phyloP scores from a whole-genome alignment of 2,329 filamentous ascomycete species.

The Thelonectria rubi region DNA sequence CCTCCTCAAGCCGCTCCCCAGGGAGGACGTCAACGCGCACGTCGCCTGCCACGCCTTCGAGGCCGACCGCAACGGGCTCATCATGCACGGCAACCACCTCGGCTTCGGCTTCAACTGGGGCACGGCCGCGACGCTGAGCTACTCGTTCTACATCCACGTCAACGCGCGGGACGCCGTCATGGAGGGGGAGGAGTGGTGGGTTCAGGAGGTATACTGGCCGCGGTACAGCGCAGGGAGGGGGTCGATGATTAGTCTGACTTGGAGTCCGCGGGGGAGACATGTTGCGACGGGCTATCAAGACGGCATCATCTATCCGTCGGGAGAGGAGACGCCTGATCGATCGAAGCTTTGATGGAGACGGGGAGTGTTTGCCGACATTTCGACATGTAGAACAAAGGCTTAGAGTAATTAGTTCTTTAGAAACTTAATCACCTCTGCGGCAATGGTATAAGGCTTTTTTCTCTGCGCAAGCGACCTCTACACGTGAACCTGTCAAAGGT shows the following conservation, averaged over 20 bases:
- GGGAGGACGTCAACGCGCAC: constrained; percentile 54
- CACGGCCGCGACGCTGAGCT: constrained; percentile 58
- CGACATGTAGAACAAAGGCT: neutral
- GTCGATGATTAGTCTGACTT: constrained; percentile 60
- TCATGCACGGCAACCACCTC: constrained; percentile 60
- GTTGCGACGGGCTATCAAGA: constrained; percentile 66
- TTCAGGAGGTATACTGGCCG: constrained; percentile 62
- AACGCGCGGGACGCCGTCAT: constrained; percentile 60
- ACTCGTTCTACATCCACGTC: constrained; percentile 62
- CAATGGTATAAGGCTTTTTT: too few species aligned
- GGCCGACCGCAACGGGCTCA: constrained; percentile 62
- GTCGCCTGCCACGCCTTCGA: constrained; percentile 60
- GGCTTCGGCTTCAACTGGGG: constrained; percentile 56
- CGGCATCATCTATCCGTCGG: constrained; percentile 51
- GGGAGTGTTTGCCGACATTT: neutral
- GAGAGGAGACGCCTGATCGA: neutral
- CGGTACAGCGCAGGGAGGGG: constrained; percentile 57
- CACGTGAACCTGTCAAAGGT: too few species aligned
- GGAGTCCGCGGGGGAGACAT: constrained; percentile 62
- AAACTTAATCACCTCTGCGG: too few species aligned
- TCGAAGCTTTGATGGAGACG: constrained; percentile 9
- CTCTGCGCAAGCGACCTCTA: too few species aligned
- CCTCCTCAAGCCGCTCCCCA: constrained; percentile 54
- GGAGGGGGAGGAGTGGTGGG: constrained; percentile 60
- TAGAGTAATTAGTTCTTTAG: too few species aligned